These are phyloP conservation scores for Mycena amicta DNA, from an alignment of 768 basidiomycete genomes.

Conservation along the genomic window DNA sequence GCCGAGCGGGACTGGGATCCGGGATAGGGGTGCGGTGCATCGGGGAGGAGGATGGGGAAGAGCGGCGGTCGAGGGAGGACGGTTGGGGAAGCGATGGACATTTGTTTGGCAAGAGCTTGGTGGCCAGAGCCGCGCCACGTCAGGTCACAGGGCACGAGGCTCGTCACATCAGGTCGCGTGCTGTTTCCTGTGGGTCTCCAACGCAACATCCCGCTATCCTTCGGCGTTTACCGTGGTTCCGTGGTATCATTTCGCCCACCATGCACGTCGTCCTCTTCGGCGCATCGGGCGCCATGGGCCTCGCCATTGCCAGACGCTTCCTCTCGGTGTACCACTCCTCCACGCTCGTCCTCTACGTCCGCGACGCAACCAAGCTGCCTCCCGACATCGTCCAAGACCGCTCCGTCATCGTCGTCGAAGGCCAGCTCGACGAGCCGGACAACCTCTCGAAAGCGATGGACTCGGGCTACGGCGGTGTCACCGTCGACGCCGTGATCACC, in stretches of 20 bases:
- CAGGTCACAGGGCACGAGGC: background rate
- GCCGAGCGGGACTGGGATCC: conserved; percentile 48
- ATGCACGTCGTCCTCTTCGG: conserved; percentile 15
- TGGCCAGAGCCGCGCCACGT: background rate
- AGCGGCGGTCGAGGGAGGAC: conserved; percentile 63
- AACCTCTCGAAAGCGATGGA: conserved; percentile 16
- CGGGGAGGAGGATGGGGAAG: conserved; percentile 70
- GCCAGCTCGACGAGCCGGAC: conserved; percentile 17
- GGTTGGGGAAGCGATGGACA: conserved; percentile 69
- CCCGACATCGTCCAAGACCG: conserved; percentile 5
- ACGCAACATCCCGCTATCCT: background rate
- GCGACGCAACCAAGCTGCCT: conserved; percentile 7
- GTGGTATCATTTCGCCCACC: background rate
- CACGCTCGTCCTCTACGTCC: conserved; percentile 18
- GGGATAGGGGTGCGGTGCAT: conserved; percentile 66
- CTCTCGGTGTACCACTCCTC: conserved; percentile 9
- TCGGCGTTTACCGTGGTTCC: background rate
- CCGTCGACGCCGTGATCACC: conserved; percentile 16
- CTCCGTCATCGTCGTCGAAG: conserved; percentile 8
- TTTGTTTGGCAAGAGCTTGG: conserved; percentile 18
- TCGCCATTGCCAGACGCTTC: conserved; percentile 7
- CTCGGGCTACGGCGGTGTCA: too few species aligned
- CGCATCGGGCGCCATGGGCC: conserved; percentile 15
- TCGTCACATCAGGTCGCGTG: background rate
- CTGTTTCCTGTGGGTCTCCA: background rate